Percentiles rank a stretch among this genome's conserved stretches.
Evolutionary conservation across 345 rosid species (phyloP).

Genomic region (Euphorbia pulcherrima): DNA sequence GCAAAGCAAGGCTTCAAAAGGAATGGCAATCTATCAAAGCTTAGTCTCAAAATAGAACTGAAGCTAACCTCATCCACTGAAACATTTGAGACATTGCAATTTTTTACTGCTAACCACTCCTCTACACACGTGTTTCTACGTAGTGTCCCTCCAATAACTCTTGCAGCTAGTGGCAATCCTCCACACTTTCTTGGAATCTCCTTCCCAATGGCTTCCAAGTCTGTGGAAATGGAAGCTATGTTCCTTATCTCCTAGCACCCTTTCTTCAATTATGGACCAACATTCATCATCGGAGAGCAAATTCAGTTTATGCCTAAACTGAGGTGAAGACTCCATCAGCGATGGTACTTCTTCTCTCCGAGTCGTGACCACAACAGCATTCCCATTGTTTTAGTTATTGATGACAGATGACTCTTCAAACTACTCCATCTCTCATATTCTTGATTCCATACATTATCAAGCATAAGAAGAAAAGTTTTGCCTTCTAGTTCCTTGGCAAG

Average conservation of each 20-base stretch:
- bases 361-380: conserved; percentile 19
- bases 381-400: background rate
- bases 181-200: conserved; percentile 16
- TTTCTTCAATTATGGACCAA: conserved; percentile 17
- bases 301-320: background rate
- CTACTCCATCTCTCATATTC: conserved; percentile 12
- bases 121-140: background rate
- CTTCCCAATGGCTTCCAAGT: conserved; percentile 17
- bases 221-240: background rate
- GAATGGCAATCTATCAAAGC: conserved; percentile 10
- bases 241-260: background rate
- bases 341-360: conserved; percentile 10
- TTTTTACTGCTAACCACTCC: conserved; percentile 12
- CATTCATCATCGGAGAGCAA: conserved; percentile 11
- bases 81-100: conserved; percentile 12
- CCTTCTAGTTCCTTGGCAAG: background rate
- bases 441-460: conserved; percentile 29
- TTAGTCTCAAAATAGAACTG: conserved; percentile 5
- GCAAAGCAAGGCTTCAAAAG: conserved; percentile 5
- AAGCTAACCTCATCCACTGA: background rate
- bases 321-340: conserved; percentile 4
- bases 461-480: conserved; percentile 12
- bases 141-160: conserved; percentile 7
- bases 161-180: conserved; percentile 20
- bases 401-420: conserved; percentile 10